Evolutionary conservation across 2,329 filamentous ascomycete genomes (phyloP).

Genomic region (Mariannaea elegans): DNA sequence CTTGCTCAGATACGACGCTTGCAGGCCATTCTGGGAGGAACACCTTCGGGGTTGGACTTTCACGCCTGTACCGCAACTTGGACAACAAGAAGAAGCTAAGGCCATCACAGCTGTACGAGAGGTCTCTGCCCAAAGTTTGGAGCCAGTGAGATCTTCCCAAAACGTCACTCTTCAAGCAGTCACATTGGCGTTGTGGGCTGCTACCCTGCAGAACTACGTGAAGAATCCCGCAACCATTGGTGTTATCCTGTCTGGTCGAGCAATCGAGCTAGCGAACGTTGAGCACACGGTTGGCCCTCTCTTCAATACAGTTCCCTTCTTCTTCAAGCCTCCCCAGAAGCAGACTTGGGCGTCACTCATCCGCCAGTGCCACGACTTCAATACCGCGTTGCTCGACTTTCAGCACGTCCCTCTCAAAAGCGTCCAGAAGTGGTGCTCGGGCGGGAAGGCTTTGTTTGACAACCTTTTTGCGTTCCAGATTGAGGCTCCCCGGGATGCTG

Average conservation of each 20-base stretch:
- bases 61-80: constrained; percentile 27
- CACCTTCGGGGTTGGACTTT: constrained; percentile 55
- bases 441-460: constrained; percentile 74
- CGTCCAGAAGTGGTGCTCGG: constrained; percentile 80
- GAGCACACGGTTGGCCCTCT: constrained; percentile 80
- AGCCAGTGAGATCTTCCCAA: constrained; percentile 63
- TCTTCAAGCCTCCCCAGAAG: constrained; percentile 53
- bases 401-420: constrained; percentile 79
- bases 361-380: constrained; percentile 74
- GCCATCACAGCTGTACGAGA: constrained; percentile 26
- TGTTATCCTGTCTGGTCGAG: constrained; percentile 80
- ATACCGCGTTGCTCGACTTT: constrained; percentile 72
- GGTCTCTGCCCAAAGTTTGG: constrained; percentile 55
- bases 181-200: constrained; percentile 78
- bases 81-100: neutral
- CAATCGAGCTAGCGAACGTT: constrained; percentile 71
- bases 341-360: constrained; percentile 70
- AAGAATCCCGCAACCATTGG: constrained; percentile 67
- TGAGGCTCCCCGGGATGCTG: constrained; percentile 44
- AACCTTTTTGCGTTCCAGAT: constrained; percentile 84
- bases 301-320: constrained; percentile 89
- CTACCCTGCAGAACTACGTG: constrained; percentile 64
- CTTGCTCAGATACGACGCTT: constrained; percentile 55
- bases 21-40: constrained; percentile 71
- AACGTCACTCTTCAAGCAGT: constrained; percentile 83